Percentiles rank a stretch among this genome's conserved stretches.
phyloP scores from a whole-genome alignment of 306 rosid genomes.

The Fagus sylvatica region DNA sequence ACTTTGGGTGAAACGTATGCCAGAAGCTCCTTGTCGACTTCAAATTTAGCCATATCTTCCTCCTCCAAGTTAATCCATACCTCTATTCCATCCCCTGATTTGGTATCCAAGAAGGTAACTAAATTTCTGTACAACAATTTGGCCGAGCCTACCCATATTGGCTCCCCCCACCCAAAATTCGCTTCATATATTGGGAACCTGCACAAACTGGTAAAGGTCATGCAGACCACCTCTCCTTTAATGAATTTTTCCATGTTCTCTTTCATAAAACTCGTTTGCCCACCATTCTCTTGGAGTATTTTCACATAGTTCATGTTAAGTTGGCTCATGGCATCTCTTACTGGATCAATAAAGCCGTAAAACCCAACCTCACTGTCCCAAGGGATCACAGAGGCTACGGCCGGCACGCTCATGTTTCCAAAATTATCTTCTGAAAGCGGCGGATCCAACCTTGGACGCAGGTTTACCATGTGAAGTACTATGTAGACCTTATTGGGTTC shows the following conservation, averaged over 20 bases:
- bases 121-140: conserved; percentile 18
- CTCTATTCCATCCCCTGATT: conserved; percentile 33
- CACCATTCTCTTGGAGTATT: conserved; percentile 10
- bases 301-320: conserved; percentile 12
- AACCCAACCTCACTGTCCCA: neutral
- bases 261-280: neutral
- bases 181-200: conserved; percentile 34
- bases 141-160: conserved; percentile 25
- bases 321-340: conserved; percentile 22
- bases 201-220: conserved; percentile 39
- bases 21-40: conserved; percentile 27
- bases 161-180: conserved; percentile 45
- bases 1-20: conserved; percentile 19
- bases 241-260: neutral
- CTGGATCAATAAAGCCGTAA: conserved; percentile 6
- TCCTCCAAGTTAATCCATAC: conserved; percentile 27
- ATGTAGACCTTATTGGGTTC: neutral
- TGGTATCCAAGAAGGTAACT: conserved; percentile 28
- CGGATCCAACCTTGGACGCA: conserved; percentile 39
- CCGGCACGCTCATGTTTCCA: conserved; percentile 26
- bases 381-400: neutral
- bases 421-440: conserved; percentile 33
- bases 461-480: conserved; percentile 29
- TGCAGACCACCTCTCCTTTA: conserved; percentile 21
- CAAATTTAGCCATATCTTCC: conserved; percentile 42